Base-by-base conservation (phyloP, 768 basidiomycete genomes). In the Trametopsis cervina region DNA sequence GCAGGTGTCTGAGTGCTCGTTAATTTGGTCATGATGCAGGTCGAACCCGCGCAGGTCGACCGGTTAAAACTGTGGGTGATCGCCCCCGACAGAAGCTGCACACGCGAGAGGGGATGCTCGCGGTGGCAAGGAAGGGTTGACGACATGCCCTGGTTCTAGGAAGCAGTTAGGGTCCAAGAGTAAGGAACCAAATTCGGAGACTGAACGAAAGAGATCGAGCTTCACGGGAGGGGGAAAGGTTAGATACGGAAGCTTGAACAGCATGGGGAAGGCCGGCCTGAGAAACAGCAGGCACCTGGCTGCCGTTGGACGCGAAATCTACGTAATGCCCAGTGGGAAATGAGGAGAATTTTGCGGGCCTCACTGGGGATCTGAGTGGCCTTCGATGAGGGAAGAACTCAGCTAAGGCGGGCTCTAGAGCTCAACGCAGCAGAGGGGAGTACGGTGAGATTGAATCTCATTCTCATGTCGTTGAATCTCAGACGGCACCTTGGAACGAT, bases 31-130 rank as follows among this genome's bases (percentile, higher is more conserved):
- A 50, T 43, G 48, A 35, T 43, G 40, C 13, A 29, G 17, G 22
- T 22, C 48, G 42, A 50, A 26, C n/a, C 40, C 52, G 52, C 39
- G 26, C 29, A 39, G 36, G 18, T 40, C 36, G 21, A 43, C 53
- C 53, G 53, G 49, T 46, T 21, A 46, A 27, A 41, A 25, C 42
- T 29, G 20, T 40, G 39, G 17, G 39, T 47, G 53, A 54, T 54
- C 49, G 49, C 40, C 29, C n/a, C 49, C 42, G 48, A 39, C 35
- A 49, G 33, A 50, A 50, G 48, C 24, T 35, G 43, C 33, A 40
- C 36, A 44, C 33, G 37, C 52, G 38, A 20, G 26, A 42, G 23
- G 29, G 23, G 21, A 44, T 38, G 21, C 40, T 40, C 44, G 52
- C 37, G 44, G 38, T 22, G 46, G 4, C 23, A 45, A 41, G 42